Conservation (phyloP, 495 filamentous ascomycete species). For the Immersiella caudata region DNA sequence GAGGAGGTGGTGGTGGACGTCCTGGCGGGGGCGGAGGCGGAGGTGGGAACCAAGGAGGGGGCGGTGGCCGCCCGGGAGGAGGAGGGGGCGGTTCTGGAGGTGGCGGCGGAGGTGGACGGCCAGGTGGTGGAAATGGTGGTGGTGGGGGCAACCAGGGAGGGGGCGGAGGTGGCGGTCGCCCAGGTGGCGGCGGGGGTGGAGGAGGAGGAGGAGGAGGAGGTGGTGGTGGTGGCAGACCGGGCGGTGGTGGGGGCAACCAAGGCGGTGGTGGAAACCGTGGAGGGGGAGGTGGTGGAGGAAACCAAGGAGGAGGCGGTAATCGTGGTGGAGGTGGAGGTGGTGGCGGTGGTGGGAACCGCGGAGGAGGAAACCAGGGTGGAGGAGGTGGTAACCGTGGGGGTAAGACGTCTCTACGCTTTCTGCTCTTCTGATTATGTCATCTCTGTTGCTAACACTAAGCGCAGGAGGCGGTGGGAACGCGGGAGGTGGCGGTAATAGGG, state of each 20-base stretch:
- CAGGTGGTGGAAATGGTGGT: slow-evolving; percentile 7
- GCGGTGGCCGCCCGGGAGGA: not conserved
- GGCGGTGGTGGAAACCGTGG: slow-evolving; percentile 16
- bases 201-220: not conserved
- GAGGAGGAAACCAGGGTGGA: slow-evolving; percentile 11
- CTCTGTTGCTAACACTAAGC: not conserved
- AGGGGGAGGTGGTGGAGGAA: slow-evolving; percentile 7
- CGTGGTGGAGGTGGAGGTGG: not conserved
- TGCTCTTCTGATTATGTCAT: not conserved
- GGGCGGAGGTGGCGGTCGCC: slow-evolving; percentile 11
- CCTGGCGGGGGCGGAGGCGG: slow-evolving; percentile 12
- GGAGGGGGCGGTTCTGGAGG: not conserved
- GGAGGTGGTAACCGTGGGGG: slow-evolving; percentile 10
- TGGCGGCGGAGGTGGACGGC: slow-evolving; percentile 4
- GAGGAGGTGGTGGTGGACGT: slow-evolving; percentile 9
- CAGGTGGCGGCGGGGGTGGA: not conserved
- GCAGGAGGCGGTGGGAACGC: not conserved
- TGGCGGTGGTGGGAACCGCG: not conserved
- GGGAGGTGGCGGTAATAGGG: slow-evolving; percentile 11
- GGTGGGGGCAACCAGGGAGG: slow-evolving; percentile 2
- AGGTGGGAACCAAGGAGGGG: slow-evolving; percentile 3
- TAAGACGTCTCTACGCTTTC: not conserved
- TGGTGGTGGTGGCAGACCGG: not conserved
- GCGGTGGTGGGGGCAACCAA: no score
- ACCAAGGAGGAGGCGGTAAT: not conserved